phyloP scores from a whole-genome alignment of 306 rosid species.

The Calophaca sinica region DNA sequence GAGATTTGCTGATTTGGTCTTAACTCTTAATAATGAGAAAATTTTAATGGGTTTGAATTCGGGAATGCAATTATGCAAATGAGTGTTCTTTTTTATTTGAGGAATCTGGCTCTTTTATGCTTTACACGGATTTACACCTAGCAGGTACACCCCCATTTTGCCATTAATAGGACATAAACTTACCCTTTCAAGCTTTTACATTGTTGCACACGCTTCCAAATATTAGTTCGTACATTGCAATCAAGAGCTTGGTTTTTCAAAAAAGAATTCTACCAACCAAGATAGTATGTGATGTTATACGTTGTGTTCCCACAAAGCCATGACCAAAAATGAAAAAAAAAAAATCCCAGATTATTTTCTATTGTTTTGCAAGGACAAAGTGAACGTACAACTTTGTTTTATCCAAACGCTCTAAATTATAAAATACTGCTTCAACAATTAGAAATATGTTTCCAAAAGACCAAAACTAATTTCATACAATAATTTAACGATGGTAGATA shows the following conservation, averaged over 20 bases:
- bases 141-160: constrained; percentile 12
- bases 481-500: no score
- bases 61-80: background rate
- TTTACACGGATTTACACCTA: background rate
- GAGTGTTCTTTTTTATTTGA: background rate
- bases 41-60: background rate
- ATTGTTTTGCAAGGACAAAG: background rate
- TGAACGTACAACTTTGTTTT: background rate
- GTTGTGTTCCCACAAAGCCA: background rate
- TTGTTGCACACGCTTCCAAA: background rate
- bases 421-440: background rate
- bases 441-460: background rate
- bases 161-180: background rate
- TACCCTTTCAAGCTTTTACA: background rate
- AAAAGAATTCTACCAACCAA: background rate
- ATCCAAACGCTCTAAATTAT: background rate
- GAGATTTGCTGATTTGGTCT: background rate
- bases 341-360: background rate
- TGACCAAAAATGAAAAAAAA: background rate
- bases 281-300: background rate
- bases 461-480: background rate
- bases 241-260: constrained; percentile 13
- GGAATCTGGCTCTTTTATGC: background rate
- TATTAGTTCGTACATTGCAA: constrained; percentile 1
- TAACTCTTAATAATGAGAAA: background rate